phyloP scores from a whole-genome alignment of 768 basidiomycete species.

The Lanmaoa rubissima region DNA sequence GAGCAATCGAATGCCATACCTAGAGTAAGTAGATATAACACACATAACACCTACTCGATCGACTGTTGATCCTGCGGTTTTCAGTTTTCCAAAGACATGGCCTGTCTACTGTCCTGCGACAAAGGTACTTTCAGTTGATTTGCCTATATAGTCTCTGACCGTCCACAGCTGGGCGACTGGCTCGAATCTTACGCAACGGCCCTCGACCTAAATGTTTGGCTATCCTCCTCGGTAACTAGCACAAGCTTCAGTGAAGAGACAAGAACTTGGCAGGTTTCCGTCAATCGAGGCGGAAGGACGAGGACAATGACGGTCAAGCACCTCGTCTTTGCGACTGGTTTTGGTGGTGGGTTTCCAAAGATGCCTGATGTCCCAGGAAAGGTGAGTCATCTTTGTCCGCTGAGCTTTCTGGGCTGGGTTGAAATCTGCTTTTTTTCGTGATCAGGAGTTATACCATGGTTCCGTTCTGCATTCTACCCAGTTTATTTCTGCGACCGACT shows the following conservation, averaged over 20 bases:
- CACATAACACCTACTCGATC: neutral
- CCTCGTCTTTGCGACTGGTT: constrained; percentile 55
- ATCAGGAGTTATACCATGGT: constrained; percentile 51
- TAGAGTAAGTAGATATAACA: constrained; percentile 39
- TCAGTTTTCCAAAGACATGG: constrained; percentile 54
- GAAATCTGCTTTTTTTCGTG: neutral
- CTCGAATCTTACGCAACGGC: constrained; percentile 57
- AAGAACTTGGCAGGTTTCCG: constrained; percentile 42
- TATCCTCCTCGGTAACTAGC: constrained; percentile 39
- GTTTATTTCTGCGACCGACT: constrained; percentile 44
- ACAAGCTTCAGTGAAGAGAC: constrained; percentile 36
- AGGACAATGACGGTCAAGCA: constrained; percentile 44
- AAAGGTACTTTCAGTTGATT: constrained; percentile 36
- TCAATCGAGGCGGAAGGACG: constrained; percentile 31
- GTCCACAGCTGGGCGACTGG: constrained; percentile 54
- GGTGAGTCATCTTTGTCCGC: constrained; percentile 22
- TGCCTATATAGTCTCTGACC: neutral
- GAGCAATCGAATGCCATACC: constrained; percentile 54
- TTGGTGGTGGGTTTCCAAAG: constrained; percentile 45
- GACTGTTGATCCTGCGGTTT: neutral
- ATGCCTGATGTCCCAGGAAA: constrained; percentile 46
- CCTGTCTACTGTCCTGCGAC: constrained; percentile 48
- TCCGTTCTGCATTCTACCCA: constrained; percentile 50
- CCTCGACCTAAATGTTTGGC: constrained; percentile 64
- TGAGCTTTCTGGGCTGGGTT: neutral